Evolutionary conservation across 805 yeast genomes (phyloP), one percentile per base, ranked within the genome.

Genomic region (Myxozyma geophila): DNA sequence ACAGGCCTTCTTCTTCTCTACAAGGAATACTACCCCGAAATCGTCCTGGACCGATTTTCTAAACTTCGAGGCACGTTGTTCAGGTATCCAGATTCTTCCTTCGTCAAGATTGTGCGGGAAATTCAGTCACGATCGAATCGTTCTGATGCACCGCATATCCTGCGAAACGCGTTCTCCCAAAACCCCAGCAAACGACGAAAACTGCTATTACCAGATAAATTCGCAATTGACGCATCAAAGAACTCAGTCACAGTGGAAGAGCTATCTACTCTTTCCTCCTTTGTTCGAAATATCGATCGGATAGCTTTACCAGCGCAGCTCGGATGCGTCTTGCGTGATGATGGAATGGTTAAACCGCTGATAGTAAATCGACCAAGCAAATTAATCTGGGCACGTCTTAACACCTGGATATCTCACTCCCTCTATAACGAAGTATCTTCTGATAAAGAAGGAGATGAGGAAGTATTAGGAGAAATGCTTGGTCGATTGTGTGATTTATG

Each of bases 11-110:
- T 65, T 4, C 43, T 58, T n/a, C 58, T 65, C 13, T 65, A 62
- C 33, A 63, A 59, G 23, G 68, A 65, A 33, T 63, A 55, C 35
- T 63, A 54, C 44, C 67, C 68, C 6, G 68, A 65, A 15, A 60
- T 61, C 35, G 49, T 60, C 15, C 28, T 64, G 13, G 65, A 59
- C 52, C 35, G 58, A 5, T 57, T 47, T 33, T 8, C 47, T 1
- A 36, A 28, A 7, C 21, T 61, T 36, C 50, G 59, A 5, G 58
- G 62, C 2, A 37, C 67, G 9, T 39, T 61, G 4, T 64, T 64
- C 33, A 37, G 40, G n/a, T 60, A 64, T 40, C 67, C 67, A 2
- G 64, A 61, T 39, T 56, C 52, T 7, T 39, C 47, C 10, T 56
- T 64, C 28, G 21, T 51, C 41, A 28, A 17, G 12, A 33, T 60